Base-by-base conservation (phyloP, 2,329 filamentous ascomycete species). In the Neonectria punicea region DNA sequence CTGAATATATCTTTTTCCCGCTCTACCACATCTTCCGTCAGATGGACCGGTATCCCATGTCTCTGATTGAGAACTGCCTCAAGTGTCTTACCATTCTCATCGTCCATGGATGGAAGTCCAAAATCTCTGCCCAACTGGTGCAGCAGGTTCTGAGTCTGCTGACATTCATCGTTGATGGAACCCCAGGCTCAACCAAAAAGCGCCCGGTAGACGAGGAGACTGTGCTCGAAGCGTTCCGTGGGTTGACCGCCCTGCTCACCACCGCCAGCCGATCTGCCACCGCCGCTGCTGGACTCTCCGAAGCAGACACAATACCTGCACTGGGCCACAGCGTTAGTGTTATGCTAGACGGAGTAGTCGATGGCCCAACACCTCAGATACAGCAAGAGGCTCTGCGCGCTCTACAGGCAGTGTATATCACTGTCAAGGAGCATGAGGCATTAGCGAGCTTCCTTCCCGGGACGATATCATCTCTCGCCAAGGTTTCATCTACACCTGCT, bases 1-100 rank as follows among this genome's bases (percentile, higher is more conserved):
- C 94, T 14, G 94, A 98, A 81, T 99, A 98, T 83, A 87, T 92
- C 74, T 98, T 98, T 83, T 97, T 98, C 67, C 96, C 96, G 0
- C 83, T 99, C 0, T 94, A 93, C 0, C 92, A 96, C 71, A 89
- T 98, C 43, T 90, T 99, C 73, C 90, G 93, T 63, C 87, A 90
- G 67, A 91, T 93, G 70, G 88, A 92, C 67, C 84, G 86, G 53
- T 88, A 94, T 58, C 90, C 94, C 1, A 86, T 92, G 51, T 86
- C 87, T 39, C 83, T 93, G 44, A 81, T 96, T 8, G 96, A 99
- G 77, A 80, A 92, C 47, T 90, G 91, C 32, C 84, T 98, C 50
- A 89, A 89, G 76, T 95, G 92, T 70, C 82, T 98, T 36, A 85
- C 87, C 11, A 81, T 93, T 16, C 84, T 99, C 30, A 86, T 98